Conservation (phyloP, 768 basidiomycete genomes). For the Hydnomerulius pinastri region DNA sequence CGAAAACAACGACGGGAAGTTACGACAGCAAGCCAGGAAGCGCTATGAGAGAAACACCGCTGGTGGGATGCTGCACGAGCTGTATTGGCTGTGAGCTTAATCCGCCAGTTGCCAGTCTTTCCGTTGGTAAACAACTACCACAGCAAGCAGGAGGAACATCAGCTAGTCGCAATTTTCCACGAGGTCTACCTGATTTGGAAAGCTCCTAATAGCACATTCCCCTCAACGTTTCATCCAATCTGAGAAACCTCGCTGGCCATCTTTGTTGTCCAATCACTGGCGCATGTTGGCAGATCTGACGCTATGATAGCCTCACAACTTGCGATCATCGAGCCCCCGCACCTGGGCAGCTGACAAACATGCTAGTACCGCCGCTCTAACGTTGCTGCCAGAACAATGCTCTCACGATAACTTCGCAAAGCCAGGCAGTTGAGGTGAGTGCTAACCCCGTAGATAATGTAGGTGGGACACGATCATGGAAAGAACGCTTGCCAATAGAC, state of each 20-base stretch:
- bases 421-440: too few species aligned
- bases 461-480: too few species aligned
- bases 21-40: slow-evolving; percentile 13
- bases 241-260: not conserved
- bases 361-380: too few species aligned
- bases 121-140: too few species aligned
- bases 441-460: too few species aligned
- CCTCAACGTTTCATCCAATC: not conserved
- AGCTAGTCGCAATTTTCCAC: not conserved
- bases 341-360: too few species aligned
- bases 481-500: too few species aligned
- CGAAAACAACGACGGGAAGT: slow-evolving; percentile 2
- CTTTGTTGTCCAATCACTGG: not conserved
- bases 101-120: slow-evolving; percentile 22
- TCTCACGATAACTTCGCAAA: too few species aligned
- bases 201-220: slow-evolving; percentile 8
- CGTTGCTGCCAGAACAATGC: too few species aligned
- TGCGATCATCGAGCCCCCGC: too few species aligned
- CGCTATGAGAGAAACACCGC: not conserved
- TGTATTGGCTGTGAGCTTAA: slow-evolving; percentile 31
- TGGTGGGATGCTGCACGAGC: slow-evolving; percentile 12
- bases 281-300: too few species aligned
- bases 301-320: too few species aligned
- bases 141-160: slow-evolving; percentile 11
- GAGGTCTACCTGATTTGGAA: not conserved